A percentile compares a stretch with the other conserved stretches of the same genome.
Conservation (phyloP, 495 filamentous ascomycete species). For the Trypethelium eluteriae region DNA sequence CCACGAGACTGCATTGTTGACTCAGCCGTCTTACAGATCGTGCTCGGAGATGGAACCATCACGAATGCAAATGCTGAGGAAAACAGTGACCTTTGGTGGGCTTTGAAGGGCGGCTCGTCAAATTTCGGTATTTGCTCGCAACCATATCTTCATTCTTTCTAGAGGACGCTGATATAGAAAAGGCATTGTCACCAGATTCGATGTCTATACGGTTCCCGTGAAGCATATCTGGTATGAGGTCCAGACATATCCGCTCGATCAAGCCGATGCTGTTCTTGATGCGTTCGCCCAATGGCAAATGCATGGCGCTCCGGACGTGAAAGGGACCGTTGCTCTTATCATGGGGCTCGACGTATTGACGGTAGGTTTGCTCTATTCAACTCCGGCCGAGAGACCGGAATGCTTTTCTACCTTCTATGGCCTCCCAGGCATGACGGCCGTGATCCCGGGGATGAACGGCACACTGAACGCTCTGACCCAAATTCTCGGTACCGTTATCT, state of each 20-base stretch:
- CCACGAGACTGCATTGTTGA: background rate
- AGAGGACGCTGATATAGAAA: background rate
- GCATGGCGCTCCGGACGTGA: background rate
- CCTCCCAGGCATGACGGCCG: slow-evolving; percentile 11
- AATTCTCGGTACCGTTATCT: background rate
- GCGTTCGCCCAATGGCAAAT: slow-evolving; percentile 10
- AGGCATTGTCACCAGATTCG: slow-evolving; percentile 34
- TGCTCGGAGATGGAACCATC: slow-evolving; percentile 32
- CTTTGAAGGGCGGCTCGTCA: slow-evolving; percentile 37
- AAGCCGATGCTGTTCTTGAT: slow-evolving; percentile 10
- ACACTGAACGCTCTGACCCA: slow-evolving; percentile 2
- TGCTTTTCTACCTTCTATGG: background rate
- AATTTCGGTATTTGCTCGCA: slow-evolving; percentile 31
- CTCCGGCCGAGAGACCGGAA: background rate
- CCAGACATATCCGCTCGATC: slow-evolving; percentile 7
- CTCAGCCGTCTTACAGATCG: slow-evolving; percentile 18
- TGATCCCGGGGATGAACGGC: slow-evolving; percentile 15
- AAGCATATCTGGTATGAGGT: slow-evolving; percentile 26
- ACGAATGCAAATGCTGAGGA: slow-evolving; percentile 31
- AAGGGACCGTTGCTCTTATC: slow-evolving; percentile 18
- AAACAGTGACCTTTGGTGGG: slow-evolving; percentile 31
- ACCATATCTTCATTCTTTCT: slow-evolving; percentile 10
- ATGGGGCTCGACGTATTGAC: background rate
- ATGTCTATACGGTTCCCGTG: slow-evolving; percentile 21
- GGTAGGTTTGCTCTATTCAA: background rate